Percentiles rank a stretch among this genome's conserved stretches.
phyloP scores from a whole-genome alignment of 78 protist genomes.

The Dictyostelium citrinum region DNA sequence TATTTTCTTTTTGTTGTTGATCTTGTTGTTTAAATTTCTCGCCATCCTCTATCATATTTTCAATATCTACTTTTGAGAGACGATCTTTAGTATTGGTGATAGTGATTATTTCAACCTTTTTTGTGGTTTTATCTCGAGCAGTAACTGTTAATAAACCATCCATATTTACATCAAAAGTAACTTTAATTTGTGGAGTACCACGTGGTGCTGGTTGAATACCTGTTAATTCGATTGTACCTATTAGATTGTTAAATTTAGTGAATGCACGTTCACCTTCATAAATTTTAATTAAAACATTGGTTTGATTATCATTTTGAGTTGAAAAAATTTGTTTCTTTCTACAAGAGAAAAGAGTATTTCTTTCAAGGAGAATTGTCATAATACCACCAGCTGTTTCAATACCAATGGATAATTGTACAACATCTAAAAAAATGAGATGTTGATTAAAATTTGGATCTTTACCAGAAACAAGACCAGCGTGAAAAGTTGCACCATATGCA shows the following conservation, averaged over 20 bases:
- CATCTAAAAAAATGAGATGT: conserved; percentile 94
- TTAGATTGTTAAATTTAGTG: conserved; percentile 94
- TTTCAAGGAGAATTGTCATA: conserved; percentile 97
- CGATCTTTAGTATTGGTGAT: conserved; percentile 98
- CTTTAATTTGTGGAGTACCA: conserved; percentile 98
- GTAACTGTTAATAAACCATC: conserved; percentile 95
- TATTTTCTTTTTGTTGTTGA: conserved; percentile 71
- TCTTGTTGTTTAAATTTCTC: conserved; percentile 92
- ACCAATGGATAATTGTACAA: conserved; percentile 99
- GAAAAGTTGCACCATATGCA: conserved; percentile 94
- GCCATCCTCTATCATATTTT: conserved; percentile 97
- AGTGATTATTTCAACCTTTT: conserved; percentile 85
- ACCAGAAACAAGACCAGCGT: conserved; percentile 90
- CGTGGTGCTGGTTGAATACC: conserved; percentile 98
- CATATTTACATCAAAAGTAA: conserved; percentile 95
- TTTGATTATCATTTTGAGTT: conserved; percentile 96
- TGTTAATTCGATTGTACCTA: conserved; percentile 95
- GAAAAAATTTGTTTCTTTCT: conserved; percentile 96
- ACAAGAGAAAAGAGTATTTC: conserved; percentile 98
- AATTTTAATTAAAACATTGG: conserved; percentile 92
- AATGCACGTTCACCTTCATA: conserved; percentile 96
- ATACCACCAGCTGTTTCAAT: conserved; percentile 98
- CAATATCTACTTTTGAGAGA: conserved; percentile 92
- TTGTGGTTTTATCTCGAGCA: conserved; percentile 95
- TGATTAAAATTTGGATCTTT: conserved; percentile 89